Evolutionary conservation across 1,284 basidiomycete species (phyloP), one percentile per base, ranked within the genome.

Genomic region (Dichomitus squalens): DNA sequence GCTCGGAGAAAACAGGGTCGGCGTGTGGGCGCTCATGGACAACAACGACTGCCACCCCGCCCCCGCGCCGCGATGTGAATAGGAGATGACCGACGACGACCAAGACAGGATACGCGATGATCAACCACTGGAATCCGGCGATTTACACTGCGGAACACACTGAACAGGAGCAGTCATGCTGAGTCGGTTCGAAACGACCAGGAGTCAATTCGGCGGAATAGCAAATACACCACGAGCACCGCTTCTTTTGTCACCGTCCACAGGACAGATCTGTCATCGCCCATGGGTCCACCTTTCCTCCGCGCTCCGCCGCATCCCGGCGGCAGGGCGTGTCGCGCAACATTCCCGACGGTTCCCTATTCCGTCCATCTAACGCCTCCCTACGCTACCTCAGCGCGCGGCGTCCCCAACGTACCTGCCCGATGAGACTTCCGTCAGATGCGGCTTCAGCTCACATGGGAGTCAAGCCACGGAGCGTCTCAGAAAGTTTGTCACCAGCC

Each of bases 271-370:
- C 29, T n/a, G n/a, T 27, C 31, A 16, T 47, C 44, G 31, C 31
- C 44, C 31, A 47, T 34, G 44, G 31, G n/a, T 43, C 23, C 41
- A 43, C 21, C 7, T 18, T 41, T 31, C 54, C 36, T 58, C 61
- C 61, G 61, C 48, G 43, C 49, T 25, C 58, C 58, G 55, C 61
- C 61, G 55, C 48, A 41, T 53, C 48, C 53, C 55, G 58, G 55
- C 38, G 41, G 35, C 14, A 20, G 11, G 25, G n/a, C 9, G 16
- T 21, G 16, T 11, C 35, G 35, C n/a, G 11, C n/a, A n/a, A n/a
- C 9, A n/a, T 8, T 54, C 57, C 61, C 55, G 57, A 54, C 58
- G 55, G 16, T 52, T 60, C 23, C 58, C 58, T 46, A 44, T 33
- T 51, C 7, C 40, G 35, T 46, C 31, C 49, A 36, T 31, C 43